Evolutionary conservation across 176 grass and related monocot species (phyloP).

Genomic region (Melocanna baccifera): DNA sequence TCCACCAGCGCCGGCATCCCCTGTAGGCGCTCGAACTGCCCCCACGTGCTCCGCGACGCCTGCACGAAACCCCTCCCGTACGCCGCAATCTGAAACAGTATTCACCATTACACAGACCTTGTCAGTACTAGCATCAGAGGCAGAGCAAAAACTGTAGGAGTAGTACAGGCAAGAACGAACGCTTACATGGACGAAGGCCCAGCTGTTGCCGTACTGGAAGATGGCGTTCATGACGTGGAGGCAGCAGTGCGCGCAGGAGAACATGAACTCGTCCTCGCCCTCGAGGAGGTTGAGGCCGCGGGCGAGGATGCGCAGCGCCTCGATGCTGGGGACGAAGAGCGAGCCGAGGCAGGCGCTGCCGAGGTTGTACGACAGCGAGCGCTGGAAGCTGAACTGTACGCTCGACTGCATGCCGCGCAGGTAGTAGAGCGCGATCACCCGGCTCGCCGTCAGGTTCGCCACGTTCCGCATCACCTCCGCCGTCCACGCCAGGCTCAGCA

Average conservation of each 20-base stretch:
- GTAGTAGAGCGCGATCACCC: constrained; percentile 96
- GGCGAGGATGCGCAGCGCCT: constrained; percentile 83
- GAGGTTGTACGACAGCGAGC: constrained; percentile 78
- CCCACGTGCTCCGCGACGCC: constrained; percentile 89
- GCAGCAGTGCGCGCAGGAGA: constrained; percentile 98
- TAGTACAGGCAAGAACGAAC: not conserved
- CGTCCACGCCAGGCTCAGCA: constrained; percentile 80
- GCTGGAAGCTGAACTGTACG: constrained; percentile 93
- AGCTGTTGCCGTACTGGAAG: constrained; percentile 92
- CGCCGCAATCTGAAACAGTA: constrained; percentile 58
- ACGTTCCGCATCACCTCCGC: constrained; percentile 99
- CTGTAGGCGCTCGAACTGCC: constrained; percentile 55
- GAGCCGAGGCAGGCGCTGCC: constrained; percentile 96
- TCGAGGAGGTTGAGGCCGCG: constrained; percentile 90
- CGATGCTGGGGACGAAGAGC: constrained; percentile 84
- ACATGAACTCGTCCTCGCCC: constrained; percentile 99
- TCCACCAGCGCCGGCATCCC: constrained; percentile 82
- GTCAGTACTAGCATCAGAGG: not conserved
- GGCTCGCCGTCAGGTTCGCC: constrained; percentile 81
- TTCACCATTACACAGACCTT: not conserved
- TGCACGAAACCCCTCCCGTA: constrained; percentile 81
- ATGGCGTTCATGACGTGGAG: constrained; percentile 86
- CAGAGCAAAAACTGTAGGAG: not conserved
- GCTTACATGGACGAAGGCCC: constrained; percentile 92
- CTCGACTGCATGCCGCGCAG: constrained; percentile 95